Conservation (phyloP, 2,329 filamentous ascomycete species). For the Cucurbitaria berberidis region DNA sequence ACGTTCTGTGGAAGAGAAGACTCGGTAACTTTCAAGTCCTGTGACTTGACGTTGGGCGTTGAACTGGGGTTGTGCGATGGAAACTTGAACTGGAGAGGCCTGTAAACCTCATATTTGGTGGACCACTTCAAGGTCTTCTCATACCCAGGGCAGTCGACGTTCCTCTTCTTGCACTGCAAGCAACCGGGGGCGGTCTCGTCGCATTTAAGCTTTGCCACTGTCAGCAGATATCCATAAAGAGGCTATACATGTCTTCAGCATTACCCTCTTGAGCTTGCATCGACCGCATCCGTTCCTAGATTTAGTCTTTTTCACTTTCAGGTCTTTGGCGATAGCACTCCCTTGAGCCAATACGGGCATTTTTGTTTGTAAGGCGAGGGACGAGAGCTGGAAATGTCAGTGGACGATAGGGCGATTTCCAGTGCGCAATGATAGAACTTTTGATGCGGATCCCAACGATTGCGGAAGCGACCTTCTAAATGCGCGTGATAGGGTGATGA, state of each 20-base stretch:
- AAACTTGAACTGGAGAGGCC: slow-evolving; percentile 38
- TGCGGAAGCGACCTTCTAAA: slow-evolving; percentile 25
- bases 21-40: slow-evolving; percentile 9
- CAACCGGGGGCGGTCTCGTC: slow-evolving; percentile 53
- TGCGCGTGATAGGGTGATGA: slow-evolving; percentile 29
- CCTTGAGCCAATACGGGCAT: slow-evolving; percentile 42
- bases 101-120: slow-evolving; percentile 56
- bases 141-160: slow-evolving; percentile 55
- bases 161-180: slow-evolving; percentile 52
- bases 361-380: slow-evolving; percentile 13
- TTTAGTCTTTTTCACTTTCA: slow-evolving; percentile 45
- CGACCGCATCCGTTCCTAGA: slow-evolving; percentile 44
- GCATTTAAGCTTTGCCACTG: slow-evolving; percentile 49
- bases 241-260: slow-evolving; percentile 1
- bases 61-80: slow-evolving; percentile 21
- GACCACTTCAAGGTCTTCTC: slow-evolving; percentile 57
- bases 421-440: slow-evolving; percentile 20
- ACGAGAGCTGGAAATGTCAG: slow-evolving; percentile 21
- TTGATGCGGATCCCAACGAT: slow-evolving; percentile 26
- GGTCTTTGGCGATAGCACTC: slow-evolving; percentile 32
- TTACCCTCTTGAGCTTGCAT: slow-evolving; percentile 46
- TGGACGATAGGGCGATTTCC: slow-evolving; percentile 27
- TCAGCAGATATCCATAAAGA: slow-evolving; percentile 19
- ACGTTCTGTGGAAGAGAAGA: slow-evolving; percentile 38
- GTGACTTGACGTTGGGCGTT: slow-evolving; percentile 12